Evolutionary conservation across 805 yeast species (phyloP).

Genomic region (Teunomyces panamensis): DNA sequence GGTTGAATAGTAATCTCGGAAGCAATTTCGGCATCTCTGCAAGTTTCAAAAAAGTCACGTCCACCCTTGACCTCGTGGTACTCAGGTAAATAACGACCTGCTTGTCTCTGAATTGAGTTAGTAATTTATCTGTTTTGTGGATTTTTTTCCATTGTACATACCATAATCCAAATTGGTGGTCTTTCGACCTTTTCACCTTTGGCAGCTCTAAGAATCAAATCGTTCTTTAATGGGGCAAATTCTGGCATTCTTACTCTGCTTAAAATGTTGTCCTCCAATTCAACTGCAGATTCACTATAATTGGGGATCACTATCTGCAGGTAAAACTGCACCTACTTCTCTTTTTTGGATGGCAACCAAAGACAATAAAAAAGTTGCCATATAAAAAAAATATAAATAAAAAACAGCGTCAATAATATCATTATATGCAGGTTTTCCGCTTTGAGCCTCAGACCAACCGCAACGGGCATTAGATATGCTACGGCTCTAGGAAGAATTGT

Average conservation of each 20-base stretch:
- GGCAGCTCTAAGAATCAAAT: constrained; percentile 88
- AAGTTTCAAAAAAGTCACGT: constrained; percentile 91
- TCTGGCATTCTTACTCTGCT: constrained; percentile 22
- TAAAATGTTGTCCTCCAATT: not conserved
- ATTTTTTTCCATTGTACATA: constrained; percentile 14
- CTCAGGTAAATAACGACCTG: constrained; percentile 91
- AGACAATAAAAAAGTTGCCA: too few relatives aligned
- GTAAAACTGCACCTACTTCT: too few relatives aligned
- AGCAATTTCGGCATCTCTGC: constrained; percentile 92
- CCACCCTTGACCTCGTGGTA: constrained; percentile 85
- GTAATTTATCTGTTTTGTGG: constrained; percentile 7
- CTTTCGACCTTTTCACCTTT: constrained; percentile 87
- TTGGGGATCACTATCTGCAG: too few relatives aligned
- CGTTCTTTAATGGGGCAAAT: constrained; percentile 83
- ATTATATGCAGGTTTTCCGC: not conserved
- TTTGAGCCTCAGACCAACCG: not conserved
- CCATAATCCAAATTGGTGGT: constrained; percentile 98
- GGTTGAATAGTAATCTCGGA: constrained; percentile 95
- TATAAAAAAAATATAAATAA: not conserved
- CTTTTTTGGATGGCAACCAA: too few relatives aligned
- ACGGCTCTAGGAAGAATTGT: not conserved
- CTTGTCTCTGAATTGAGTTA: constrained; percentile 59
- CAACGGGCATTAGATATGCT: not conserved
- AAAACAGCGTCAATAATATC: not conserved
- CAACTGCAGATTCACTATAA: too few relatives aligned